Evolutionary conservation across 1,284 basidiomycete genomes (phyloP).

Genomic region (Cystobasidium pallidum): DNA sequence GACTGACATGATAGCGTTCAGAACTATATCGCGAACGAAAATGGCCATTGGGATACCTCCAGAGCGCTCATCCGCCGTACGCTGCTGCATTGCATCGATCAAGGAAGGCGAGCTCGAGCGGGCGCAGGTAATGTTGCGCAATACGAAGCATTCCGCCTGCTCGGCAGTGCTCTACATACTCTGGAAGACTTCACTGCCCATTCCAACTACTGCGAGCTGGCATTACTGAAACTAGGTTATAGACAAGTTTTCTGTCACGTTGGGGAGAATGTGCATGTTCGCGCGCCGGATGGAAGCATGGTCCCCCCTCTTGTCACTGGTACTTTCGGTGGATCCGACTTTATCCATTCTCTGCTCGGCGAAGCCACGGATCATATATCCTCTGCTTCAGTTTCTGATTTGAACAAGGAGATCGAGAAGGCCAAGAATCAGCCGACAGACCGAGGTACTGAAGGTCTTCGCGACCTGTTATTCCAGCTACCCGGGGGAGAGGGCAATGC

Average conservation of each 20-base stretch:
- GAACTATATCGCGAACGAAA: conserved; percentile 88
- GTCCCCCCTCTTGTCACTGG: conserved; percentile 66
- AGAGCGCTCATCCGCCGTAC: conserved; percentile 67
- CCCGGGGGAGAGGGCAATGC: conserved; percentile 57
- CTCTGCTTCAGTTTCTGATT: conserved; percentile 84
- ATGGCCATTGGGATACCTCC: conserved; percentile 80
- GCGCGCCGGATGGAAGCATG: conserved; percentile 29
- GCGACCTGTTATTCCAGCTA: conserved; percentile 49
- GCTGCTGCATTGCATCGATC: conserved; percentile 67
- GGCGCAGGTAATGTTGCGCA: conserved; percentile 61
- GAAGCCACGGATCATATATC: conserved; percentile 54
- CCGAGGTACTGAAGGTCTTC: conserved; percentile 47
- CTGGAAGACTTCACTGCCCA: conserved; percentile 87
- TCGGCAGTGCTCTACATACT: conserved; percentile 65
- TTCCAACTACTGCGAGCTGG: conserved; percentile 57
- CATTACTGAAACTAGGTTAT: conserved; percentile 73
- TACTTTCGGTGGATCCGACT: conserved; percentile 73
- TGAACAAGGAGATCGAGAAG: conserved; percentile 75
- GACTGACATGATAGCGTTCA: conserved; percentile 77
- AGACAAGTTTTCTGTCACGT: conserved; percentile 82
- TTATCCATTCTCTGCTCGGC: conserved; percentile 48
- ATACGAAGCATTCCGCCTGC: conserved; percentile 75
- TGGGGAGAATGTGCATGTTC: conserved; percentile 64
- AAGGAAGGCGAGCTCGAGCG: conserved; percentile 34
- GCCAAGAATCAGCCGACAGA: conserved; percentile 51